Percentiles rank a stretch among this genome's conserved stretches.
phyloP scores from a whole-genome alignment of 192 early-diverging fungal genomes.

The Coemansia sp. region DNA sequence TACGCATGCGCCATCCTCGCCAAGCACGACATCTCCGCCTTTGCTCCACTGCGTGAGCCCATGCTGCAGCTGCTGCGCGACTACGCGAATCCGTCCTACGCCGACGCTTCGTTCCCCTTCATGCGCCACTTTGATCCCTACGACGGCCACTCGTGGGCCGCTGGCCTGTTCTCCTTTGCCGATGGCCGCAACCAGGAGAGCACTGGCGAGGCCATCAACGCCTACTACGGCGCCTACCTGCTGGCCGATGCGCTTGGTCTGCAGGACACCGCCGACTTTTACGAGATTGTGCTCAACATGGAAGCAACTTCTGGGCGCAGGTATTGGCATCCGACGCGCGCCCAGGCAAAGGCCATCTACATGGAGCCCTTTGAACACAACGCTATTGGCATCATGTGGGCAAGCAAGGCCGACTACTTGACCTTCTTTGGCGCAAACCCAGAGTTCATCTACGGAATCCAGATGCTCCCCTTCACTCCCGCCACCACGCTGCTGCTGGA shows the following conservation, averaged over 20 bases:
- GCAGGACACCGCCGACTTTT: constrained; percentile 38
- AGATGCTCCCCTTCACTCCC: constrained; percentile 59
- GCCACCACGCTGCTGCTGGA: constrained; percentile 40
- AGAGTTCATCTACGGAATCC: constrained; percentile 59
- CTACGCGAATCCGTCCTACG: constrained; percentile 56
- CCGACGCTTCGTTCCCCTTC: constrained; percentile 56
- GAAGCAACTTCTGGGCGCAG: constrained; percentile 48
- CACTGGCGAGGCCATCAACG: constrained; percentile 58
- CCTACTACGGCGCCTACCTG: constrained; percentile 59
- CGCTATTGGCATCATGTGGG: constrained; percentile 56
- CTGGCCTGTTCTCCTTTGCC: constrained; percentile 53
- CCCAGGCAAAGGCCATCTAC: constrained; percentile 34
- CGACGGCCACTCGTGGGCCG: constrained; percentile 67
- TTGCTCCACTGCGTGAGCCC: constrained; percentile 34
- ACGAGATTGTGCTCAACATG: constrained; percentile 54
- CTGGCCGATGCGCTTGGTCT: constrained; percentile 44
- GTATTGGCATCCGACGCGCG: constrained; percentile 57
- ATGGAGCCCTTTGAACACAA: constrained; percentile 39
- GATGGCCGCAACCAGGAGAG: constrained; percentile 60
- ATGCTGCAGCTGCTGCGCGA: constrained; percentile 55
- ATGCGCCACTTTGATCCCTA: constrained; percentile 62
- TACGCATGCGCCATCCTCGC: constrained; percentile 58
- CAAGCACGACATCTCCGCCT: constrained; percentile 40
- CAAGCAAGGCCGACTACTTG: constrained; percentile 50
- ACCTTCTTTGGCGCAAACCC: constrained; percentile 55